Conservation (phyloP, 768 basidiomycete species). For the Lactarius psammicola region DNA sequence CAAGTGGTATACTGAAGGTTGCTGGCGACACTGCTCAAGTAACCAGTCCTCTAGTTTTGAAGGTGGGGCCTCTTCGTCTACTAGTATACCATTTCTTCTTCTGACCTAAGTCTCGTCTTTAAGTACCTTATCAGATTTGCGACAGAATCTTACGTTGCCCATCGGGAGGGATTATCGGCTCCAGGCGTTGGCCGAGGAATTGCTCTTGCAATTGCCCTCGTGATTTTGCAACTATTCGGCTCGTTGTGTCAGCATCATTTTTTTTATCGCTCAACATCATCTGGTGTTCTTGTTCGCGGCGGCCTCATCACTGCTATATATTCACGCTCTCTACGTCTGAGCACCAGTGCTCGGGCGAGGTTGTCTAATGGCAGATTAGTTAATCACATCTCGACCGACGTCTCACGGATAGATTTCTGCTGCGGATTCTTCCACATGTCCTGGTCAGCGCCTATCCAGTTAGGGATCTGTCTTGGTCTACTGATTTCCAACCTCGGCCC, state of each 20-base stretch:
- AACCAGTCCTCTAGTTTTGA: conserved; percentile 74
- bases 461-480: conserved; percentile 72
- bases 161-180: conserved; percentile 30
- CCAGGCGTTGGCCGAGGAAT: conserved; percentile 59
- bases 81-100: background rate
- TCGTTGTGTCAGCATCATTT: conserved; percentile 77
- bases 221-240: conserved; percentile 63
- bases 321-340: conserved; percentile 69
- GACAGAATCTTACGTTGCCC: conserved; percentile 51
- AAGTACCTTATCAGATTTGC: conserved; percentile 73
- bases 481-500: conserved; percentile 71
- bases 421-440: conserved; percentile 77
- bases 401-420: conserved; percentile 89
- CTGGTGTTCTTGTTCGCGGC: conserved; percentile 78
- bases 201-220: conserved; percentile 70
- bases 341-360: conserved; percentile 72
- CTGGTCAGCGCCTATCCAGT: conserved; percentile 75
- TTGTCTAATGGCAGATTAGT: conserved; percentile 88
- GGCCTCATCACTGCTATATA: conserved; percentile 90
- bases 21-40: conserved; percentile 72
- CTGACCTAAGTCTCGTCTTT: background rate
- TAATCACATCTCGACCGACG: conserved; percentile 91
- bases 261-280: conserved; percentile 71
- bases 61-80: conserved; percentile 45
- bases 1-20: conserved; percentile 54